Base-by-base conservation (phyloP, 2,329 filamentous ascomycete species). In the Fusarium nisikadoi region DNA sequence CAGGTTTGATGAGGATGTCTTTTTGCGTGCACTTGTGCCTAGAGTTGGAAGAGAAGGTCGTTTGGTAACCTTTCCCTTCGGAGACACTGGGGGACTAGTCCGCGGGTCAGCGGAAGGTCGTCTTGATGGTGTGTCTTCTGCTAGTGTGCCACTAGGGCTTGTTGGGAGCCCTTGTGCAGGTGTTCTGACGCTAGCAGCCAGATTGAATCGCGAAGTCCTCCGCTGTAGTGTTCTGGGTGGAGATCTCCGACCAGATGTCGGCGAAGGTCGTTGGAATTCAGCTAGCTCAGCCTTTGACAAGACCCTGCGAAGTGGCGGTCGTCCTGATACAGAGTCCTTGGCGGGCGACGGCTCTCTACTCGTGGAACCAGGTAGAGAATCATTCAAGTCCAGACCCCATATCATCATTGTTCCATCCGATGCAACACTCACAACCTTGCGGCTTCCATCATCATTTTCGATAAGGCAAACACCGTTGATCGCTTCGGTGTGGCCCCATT, bases 401-500 rank as follows among this genome's bases (percentile, higher is more conserved):
- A 94, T 89, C 92, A 95, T 95, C 71, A 95, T 91, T 1, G 93
- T 94, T 3, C 93, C 93, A 79, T 96, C 93, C 9, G 92, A 89
- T 4, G 92, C 93, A 36, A 93, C 92, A 72, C 92, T 95, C 57
- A 95, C 88, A 45, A 94, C 83, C 66, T 86, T 87, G 57, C 88
- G 87, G 31, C 84, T 82, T 20, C 86, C 84, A 20, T 89, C 87
- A 1, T 86, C 85, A 12, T 86, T 85, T 60, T 92, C 89, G 16
- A 95, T 80, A 23, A 98, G 83, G 8, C 92, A 88, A 23, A 97
- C 90, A 67, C 95, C 95, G 56, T 93, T 97, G 71, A 99, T 94
- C 13, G 95, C 93, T 79, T 98, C 95, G 0, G 95, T 97, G 75
- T 99, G 96, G 2, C 96, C 96, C 89, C 94, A 98, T 82, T 98